These are phyloP conservation scores for Suhomyces emberorum DNA, from an alignment of 805 yeast species.

Conservation along the genomic window DNA sequence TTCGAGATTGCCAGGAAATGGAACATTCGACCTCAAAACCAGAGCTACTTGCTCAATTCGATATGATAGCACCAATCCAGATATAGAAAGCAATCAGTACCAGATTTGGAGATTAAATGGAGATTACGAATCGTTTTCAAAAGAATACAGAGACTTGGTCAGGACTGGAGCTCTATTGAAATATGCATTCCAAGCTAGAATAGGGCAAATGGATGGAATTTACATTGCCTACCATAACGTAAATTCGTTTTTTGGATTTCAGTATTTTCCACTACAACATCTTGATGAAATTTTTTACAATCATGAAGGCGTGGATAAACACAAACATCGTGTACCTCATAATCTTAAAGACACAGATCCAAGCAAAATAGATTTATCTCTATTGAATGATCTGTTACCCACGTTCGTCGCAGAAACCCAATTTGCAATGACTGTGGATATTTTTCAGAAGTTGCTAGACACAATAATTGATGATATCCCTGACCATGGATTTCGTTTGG, in stretches of 20 bases:
- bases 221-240: conserved; percentile 89
- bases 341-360: conserved; percentile 1
- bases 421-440: conserved; percentile 42
- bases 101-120: conserved; percentile 64
- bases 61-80: conserved; percentile 65
- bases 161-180: conserved; percentile 72
- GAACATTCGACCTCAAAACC: conserved; percentile 88
- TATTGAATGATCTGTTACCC: conserved; percentile 31
- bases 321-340: conserved; percentile 8
- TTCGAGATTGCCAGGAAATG: conserved; percentile 76
- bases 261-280: conserved; percentile 72
- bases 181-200: conserved; percentile 86
- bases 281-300: conserved; percentile 51
- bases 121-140: conserved; percentile 70
- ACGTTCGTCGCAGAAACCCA: conserved; percentile 62
- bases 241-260: conserved; percentile 79
- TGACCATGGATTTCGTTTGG: conserved; percentile 26
- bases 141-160: conserved; percentile 74
- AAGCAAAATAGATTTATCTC: conserved; percentile 3
- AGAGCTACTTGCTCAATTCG: conserved; percentile 87
- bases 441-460: conserved; percentile 29
- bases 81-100: conserved; percentile 57
- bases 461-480: conserved; percentile 25
- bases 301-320: conserved; percentile 12
- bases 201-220: conserved; percentile 96